Base-by-base conservation (phyloP, 176 grass and related monocot species). In the Eleusine indica region DNA sequence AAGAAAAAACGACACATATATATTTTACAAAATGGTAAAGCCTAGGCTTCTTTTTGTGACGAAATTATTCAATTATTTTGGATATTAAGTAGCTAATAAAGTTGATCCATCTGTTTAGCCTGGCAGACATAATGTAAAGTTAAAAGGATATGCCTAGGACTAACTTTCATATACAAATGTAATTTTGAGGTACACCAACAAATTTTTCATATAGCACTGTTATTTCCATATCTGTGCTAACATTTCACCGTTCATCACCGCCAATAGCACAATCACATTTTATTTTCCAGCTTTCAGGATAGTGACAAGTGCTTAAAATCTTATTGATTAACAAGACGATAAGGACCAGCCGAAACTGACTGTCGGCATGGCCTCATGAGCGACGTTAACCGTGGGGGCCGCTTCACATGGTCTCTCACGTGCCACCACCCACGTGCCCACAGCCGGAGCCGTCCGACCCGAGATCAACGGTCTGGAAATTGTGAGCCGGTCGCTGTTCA, bases 331-430 rank as follows among this genome's bases (percentile, higher is more conserved):
- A 39, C 46, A 19, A 22, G 62, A 84, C 19, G 82, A 67, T 3
- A n/a, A 60, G 7, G 49, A 32, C 53, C 40, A 67, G 73, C 68
- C 15, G 61, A 79, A 74, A 69, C 75, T 35, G 76, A 84, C 81
- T 16, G 86, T 70, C 81, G 49, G 37, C 86, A 40, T 37, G 61
- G 44, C 68, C 11, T 16, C 43, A 70, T 42, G 84, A 73, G 58
- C 58, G 30, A 80, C 60, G 81, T 58, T 41, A 60, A 84, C 81
- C 32, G 71, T 58, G 1, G 49, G 67, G 42, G 15, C 79, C 54
- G 14, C 39, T 44, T 58, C 87, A 89, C 87, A 44, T 89, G 87
- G 82, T 71, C 71, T 42, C 35, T n/a, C 77, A 85, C 54, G 87
- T 89, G 87, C 53, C 43, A 7, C 44, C 0, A 46, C 21, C 56